phyloP scores from a whole-genome alignment of 2,329 filamentous ascomycete species.

The Amauroascus niger region DNA sequence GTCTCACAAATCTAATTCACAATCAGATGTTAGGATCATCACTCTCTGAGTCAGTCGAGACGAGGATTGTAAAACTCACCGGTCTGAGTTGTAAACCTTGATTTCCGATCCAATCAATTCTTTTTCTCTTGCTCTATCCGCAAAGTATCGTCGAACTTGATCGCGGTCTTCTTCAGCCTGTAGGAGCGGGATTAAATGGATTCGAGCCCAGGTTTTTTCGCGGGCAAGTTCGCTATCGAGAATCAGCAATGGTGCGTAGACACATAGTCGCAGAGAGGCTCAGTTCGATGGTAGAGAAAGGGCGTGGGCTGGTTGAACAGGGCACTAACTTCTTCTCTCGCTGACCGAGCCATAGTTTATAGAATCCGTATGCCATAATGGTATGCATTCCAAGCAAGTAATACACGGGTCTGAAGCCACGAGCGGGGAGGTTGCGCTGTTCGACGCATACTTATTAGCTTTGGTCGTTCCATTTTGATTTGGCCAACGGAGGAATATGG shows the following conservation, averaged over 20 bases:
- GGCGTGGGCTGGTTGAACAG: background rate
- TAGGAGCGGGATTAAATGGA: slow-evolving; percentile 84
- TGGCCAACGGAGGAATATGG: background rate
- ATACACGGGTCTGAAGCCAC: slow-evolving; percentile 74
- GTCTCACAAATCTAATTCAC: slow-evolving; percentile 60
- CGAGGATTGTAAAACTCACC: slow-evolving; percentile 49
- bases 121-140: slow-evolving; percentile 83
- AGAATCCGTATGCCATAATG: slow-evolving; percentile 86
- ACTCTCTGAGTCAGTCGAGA: background rate
- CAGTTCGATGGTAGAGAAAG: background rate
- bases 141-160: slow-evolving; percentile 74
- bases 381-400: slow-evolving; percentile 67
- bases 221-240: slow-evolving; percentile 70
- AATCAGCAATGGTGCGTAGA: background rate
- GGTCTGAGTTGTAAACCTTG: slow-evolving; percentile 78
- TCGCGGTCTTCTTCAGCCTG: slow-evolving; percentile 97
- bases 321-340: slow-evolving; percentile 76
- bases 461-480: background rate
- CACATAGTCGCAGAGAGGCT: background rate
- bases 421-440: slow-evolving; percentile 82
- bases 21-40: slow-evolving; percentile 10
- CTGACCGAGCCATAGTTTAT: slow-evolving; percentile 69
- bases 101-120: slow-evolving; percentile 74
- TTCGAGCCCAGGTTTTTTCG: slow-evolving; percentile 97
- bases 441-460: slow-evolving; percentile 1